phyloP scores from a whole-genome alignment of 371 early-diverging fungal genomes.

The Actinomucor elegans region DNA sequence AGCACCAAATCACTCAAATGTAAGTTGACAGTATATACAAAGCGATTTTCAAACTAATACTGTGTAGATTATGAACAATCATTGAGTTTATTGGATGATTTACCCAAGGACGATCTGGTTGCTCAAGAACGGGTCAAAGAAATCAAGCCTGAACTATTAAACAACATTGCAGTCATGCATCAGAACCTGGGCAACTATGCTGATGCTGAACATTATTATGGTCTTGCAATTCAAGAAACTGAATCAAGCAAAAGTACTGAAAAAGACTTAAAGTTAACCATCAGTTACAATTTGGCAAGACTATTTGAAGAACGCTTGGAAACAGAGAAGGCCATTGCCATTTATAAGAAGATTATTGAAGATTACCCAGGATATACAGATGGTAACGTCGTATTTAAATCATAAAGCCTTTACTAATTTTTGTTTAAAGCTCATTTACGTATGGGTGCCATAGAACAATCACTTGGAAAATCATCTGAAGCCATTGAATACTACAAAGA shows the following conservation, averaged over 20 bases:
- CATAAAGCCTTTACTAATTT: background rate
- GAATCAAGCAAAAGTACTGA: constrained; percentile 18
- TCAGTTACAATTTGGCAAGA: constrained; percentile 85
- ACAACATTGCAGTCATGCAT: constrained; percentile 79
- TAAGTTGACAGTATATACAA: no score
- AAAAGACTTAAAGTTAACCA: constrained; percentile 45
- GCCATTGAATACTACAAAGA: constrained; percentile 68
- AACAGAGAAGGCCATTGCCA: constrained; percentile 58
- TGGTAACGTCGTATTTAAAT: constrained; percentile 29
- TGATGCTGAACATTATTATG: constrained; percentile 39
- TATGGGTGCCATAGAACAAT: constrained; percentile 69
- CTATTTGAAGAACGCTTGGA: constrained; percentile 70
- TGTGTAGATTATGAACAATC: constrained; percentile 39
- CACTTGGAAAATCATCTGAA: constrained; percentile 47
- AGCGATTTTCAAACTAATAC: background rate
- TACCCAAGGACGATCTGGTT: constrained; percentile 20
- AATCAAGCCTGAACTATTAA: constrained; percentile 70
- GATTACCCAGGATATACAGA: constrained; percentile 75
- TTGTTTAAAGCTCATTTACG: constrained; percentile 63
- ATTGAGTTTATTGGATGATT: constrained; percentile 16
- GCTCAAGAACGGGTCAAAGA: constrained; percentile 26
- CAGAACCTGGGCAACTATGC: constrained; percentile 50
- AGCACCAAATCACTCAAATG: constrained; percentile 51
- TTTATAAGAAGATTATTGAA: constrained; percentile 63
- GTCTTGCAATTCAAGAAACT: constrained; percentile 38